A percentile compares a stretch with the other conserved stretches of the same genome.
These are phyloP conservation scores for Marasmius sp. DNA, from an alignment of 1,284 basidiomycete genomes.

Conservation along the genomic window DNA sequence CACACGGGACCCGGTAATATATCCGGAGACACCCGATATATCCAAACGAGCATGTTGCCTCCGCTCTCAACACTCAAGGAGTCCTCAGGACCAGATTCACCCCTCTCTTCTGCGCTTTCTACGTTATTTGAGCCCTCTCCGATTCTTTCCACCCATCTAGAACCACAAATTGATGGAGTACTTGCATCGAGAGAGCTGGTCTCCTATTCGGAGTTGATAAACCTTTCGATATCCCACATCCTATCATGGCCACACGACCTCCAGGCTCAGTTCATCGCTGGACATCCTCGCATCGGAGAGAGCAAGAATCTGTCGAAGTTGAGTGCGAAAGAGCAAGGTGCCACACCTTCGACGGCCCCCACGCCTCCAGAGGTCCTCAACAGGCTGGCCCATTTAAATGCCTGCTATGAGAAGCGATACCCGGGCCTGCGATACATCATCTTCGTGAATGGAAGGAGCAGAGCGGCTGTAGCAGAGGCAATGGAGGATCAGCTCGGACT, in stretches of 20 bases:
- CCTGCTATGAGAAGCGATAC: constrained; percentile 72
- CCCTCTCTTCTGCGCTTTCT: neutral
- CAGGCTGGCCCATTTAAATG: constrained; percentile 69
- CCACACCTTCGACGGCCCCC: constrained; percentile 29
- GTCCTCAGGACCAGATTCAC: neutral
- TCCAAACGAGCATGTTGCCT: neutral
- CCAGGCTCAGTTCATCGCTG: constrained; percentile 72
- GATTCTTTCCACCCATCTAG: constrained; percentile 14
- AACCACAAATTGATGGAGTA: constrained; percentile 8
- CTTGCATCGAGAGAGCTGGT: constrained; percentile 11
- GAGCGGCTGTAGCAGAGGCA: constrained; percentile 73
- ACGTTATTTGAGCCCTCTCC: neutral
- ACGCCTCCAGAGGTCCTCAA: constrained; percentile 68
- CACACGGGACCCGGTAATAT: too few relatives aligned
- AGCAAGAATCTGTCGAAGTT: constrained; percentile 68
- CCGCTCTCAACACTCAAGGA: neutral
- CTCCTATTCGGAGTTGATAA: constrained; percentile 64
- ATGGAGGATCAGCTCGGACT: constrained; percentile 71
- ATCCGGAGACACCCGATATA: too few relatives aligned
- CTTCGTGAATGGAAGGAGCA: constrained; percentile 83
- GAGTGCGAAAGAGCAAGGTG: constrained; percentile 79
- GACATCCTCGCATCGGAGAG: constrained; percentile 89
- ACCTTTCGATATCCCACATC: constrained; percentile 54
- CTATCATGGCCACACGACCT: constrained; percentile 54
- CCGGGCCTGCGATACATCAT: constrained; percentile 84